Conservation (phyloP, 106 monocot genomes). For the Dioscorea dumetorum region DNA sequence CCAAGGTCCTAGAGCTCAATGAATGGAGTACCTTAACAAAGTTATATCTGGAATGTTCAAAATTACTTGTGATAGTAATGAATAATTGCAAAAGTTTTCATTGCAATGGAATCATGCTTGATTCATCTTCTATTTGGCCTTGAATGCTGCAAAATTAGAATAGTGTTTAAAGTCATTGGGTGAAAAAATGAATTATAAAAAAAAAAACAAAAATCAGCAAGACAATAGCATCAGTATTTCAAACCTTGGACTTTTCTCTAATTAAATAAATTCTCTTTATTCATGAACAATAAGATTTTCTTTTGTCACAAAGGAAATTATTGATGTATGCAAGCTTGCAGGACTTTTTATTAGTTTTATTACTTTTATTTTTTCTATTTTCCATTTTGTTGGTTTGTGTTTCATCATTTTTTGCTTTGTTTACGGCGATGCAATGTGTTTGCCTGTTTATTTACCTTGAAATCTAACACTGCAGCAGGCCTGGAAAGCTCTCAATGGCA, state of each 20-base stretch:
- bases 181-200: neutral
- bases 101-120: too few relatives aligned
- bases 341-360: neutral
- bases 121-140: neutral
- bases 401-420: neutral
- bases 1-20: too few relatives aligned
- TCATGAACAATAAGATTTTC: neutral
- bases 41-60: too few relatives aligned
- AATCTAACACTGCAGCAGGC: constrained; percentile 41
- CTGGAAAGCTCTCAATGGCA: constrained; percentile 61
- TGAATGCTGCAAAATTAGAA: neutral
- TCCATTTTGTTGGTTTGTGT: neutral
- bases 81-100: too few relatives aligned
- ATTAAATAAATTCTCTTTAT: neutral
- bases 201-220: too few relatives aligned
- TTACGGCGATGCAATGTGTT: neutral
- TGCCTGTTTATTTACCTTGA: neutral
- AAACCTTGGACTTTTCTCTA: neutral
- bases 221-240: neutral
- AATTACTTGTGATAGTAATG: too few relatives aligned
- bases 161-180: neutral
- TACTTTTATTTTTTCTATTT: neutral
- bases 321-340: neutral
- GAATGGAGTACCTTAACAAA: too few relatives aligned
- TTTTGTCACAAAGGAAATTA: neutral